phyloP scores from a whole-genome alignment of 768 basidiomycete species.

The Mycena kentingensis region DNA sequence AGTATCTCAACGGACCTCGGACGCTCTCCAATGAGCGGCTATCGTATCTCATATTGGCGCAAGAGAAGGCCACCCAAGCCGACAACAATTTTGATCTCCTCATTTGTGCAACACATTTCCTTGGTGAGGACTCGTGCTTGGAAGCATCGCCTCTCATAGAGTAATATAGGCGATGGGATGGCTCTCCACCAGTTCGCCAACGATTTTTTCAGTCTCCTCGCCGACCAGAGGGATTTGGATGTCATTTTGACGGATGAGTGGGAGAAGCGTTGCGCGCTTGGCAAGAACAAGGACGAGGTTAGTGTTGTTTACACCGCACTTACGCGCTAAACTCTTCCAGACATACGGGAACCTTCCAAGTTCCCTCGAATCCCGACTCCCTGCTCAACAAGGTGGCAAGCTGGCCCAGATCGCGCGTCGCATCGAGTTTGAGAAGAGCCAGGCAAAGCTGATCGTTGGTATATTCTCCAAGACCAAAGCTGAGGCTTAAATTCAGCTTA shows the following conservation, averaged over 20 bases:
- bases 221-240: constrained; percentile 33
- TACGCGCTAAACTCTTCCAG: neutral
- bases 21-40: constrained; percentile 68
- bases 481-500: constrained; percentile 2
- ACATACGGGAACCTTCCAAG: constrained; percentile 7
- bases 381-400: constrained; percentile 32
- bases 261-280: constrained; percentile 27
- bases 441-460: constrained; percentile 58
- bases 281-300: constrained; percentile 23
- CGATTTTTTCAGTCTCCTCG: constrained; percentile 72
- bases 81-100: constrained; percentile 56
- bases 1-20: constrained; percentile 77
- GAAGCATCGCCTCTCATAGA: too few relatives aligned
- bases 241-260: constrained; percentile 38
- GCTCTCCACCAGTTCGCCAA: constrained; percentile 81
- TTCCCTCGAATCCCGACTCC: constrained; percentile 55
- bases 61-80: constrained; percentile 11
- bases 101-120: constrained; percentile 77
- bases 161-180: constrained; percentile 85
- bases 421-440: constrained; percentile 57
- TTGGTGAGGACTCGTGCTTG: too few relatives aligned
- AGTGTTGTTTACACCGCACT: neutral
- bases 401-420: constrained; percentile 49
- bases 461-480: neutral
- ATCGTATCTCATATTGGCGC: constrained; percentile 63